Conservation (phyloP, 441 rosid genomes). For the Flueggea neowawraea region DNA sequence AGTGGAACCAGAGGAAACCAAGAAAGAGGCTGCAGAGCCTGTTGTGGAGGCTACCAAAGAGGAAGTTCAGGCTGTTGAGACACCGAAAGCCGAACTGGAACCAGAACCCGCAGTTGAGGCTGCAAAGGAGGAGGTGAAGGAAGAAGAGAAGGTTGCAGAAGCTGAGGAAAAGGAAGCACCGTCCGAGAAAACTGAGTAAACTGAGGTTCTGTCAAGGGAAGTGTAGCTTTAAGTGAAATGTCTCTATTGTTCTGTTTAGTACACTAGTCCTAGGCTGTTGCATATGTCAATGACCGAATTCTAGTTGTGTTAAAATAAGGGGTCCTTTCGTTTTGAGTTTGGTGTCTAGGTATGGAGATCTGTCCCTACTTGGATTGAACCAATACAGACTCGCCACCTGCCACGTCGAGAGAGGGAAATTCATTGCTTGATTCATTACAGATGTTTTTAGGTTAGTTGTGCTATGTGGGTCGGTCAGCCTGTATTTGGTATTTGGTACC, state of each 20-base stretch:
- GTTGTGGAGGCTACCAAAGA: slow-evolving; percentile 23
- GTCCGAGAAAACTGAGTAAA: slow-evolving; percentile 27
- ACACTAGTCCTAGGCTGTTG: no score
- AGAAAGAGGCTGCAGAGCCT: slow-evolving; percentile 19
- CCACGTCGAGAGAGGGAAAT: no score
- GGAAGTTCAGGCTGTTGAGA: slow-evolving; percentile 16
- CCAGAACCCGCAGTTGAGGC: slow-evolving; percentile 1
- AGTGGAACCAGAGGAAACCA: slow-evolving; percentile 13
- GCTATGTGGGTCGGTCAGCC: slow-evolving; percentile 1
- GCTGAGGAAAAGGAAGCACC: slow-evolving; percentile 21
- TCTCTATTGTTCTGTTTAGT: no score
- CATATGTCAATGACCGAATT: no score
- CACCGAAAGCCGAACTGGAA: slow-evolving; percentile 13
- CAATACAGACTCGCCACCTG: slow-evolving; percentile 14
- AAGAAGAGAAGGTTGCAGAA: slow-evolving; percentile 22
- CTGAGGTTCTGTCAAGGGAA: background rate
- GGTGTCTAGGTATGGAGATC: no score
- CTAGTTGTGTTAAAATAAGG: no score
- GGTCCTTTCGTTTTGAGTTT: no score
- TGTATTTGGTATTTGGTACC: slow-evolving; percentile 8
- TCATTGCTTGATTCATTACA: background rate
- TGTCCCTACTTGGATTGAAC: background rate
- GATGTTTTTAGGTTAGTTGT: background rate
- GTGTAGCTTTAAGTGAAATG: no score
- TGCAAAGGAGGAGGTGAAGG: slow-evolving; percentile 25